Evolutionary conservation across 345 rosid genomes (phyloP), one percentile per base, ranked within the genome.

Genomic region (Salix caprea): DNA sequence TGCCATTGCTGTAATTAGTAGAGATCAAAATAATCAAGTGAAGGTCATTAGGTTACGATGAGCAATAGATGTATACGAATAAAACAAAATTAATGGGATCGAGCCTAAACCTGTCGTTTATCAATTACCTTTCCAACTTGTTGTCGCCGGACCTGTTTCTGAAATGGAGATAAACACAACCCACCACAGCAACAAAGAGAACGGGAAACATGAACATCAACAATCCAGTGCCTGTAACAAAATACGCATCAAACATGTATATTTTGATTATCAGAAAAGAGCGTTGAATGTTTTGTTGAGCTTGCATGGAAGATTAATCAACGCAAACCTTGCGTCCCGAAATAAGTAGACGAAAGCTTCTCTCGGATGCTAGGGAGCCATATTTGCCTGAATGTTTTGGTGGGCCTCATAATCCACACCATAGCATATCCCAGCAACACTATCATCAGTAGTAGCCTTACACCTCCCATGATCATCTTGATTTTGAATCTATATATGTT

Each of bases 161-260:
- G 50, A 80, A 37, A 34, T 80, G 83, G 66, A 75, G 76, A 71
- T 80, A 75, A 32, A 75, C 24, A 30, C 83, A 71, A 14, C 79
- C 83, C 79, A 80, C n/a, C 11, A 76, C 69, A 39, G 83, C 79
- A 19, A 80, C 69, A 24, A 75, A 71, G 9, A 80, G 76, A 8
- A 80, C 1, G 19, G 83, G 79, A 46, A 66, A 71, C 15, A 23
- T 4, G 65, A 19, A 71, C 1, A 71, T 30, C 76, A 75, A 7
- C 11, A 80, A 52, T 1, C 8, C 42, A 16, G 72, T 46, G 11
- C 79, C 83, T 80, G 83, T 8, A 70, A 64, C 11, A n/a, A 8
- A 13, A 46, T 1, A 46, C 14, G 50, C 50, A 46, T 46, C 50
- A 46, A 46, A 13, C 18, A 46, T 9, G 37, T 40, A 40, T 40